Evolutionary conservation across 2,329 filamentous ascomycete genomes (phyloP), one percentile per base, ranked within the genome.

Genomic region (Exserohilum turcica): DNA sequence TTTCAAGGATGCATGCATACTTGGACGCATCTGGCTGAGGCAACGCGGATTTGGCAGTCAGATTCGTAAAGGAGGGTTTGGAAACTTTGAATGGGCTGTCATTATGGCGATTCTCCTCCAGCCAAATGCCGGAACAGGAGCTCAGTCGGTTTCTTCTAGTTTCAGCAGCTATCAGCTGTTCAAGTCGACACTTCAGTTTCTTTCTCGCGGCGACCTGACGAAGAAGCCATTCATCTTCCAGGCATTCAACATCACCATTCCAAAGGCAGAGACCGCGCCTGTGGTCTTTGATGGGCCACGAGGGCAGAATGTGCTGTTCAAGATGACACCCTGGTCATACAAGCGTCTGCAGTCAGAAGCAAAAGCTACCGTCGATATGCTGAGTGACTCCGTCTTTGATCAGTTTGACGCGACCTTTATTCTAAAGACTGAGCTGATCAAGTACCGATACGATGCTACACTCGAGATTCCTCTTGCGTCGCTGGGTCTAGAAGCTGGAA

Each of bases 111-210:
- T 96, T 12, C 78, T 97, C 2, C 80, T 97, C 36, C 86, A 91
- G 72, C 85, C 84, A n/a, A 90, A 90, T 21, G 88, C 87, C 6
- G 83, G 85, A 6, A 87, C 87, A 54, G 89, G 89, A 2, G 84
- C 86, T 59, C 82, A 88, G 2, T 77, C 90, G 5, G 80, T 97
- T 13, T 91, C 92, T 5, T 81, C 85, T 5, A 90, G 90, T 6
- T 89, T 96, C 65, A 96, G 89, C 77, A 89, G 89, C 74, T 94
- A 93, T 19, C 93, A 97, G 74, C 82, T 97, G 38, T 97, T 99
- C 82, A 97, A 97, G 75, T 92, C 91, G 2, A 86, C 88, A 1
- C 78, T 99, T n/a, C 93, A 97, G 70, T 94, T 93, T 62, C 78
- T 99, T 15, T 86, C 89, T 1, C 83, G 84, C 1, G 87, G 84